Conservation (phyloP, 768 basidiomycete genomes). For the Amyloporia xantha region DNA sequence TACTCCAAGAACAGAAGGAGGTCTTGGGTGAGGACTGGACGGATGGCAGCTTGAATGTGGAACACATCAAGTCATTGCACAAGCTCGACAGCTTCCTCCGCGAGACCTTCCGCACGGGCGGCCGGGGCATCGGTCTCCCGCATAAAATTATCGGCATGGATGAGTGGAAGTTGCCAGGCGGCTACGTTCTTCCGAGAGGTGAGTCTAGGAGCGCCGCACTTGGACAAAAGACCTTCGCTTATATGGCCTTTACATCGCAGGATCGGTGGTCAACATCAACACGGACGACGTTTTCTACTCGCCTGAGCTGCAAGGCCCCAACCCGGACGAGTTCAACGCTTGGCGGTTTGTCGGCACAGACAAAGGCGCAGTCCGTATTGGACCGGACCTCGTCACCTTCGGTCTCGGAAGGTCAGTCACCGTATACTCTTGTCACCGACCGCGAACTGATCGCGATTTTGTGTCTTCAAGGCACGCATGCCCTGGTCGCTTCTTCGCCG, state of each 20-base stretch:
- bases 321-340: not conserved
- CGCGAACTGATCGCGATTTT: not conserved
- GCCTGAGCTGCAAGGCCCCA: not conserved
- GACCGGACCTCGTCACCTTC: not conserved
- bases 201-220: too few relatives aligned
- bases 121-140: not conserved
- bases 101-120: not conserved
- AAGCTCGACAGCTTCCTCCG: constrained; percentile 1
- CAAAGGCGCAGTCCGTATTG: not conserved
- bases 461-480: not conserved
- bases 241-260: too few relatives aligned
- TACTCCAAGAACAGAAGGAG: not conserved
- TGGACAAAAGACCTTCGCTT: too few relatives aligned
- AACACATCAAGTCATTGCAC: not conserved
- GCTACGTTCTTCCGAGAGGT: not conserved
- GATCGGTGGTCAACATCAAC: not conserved
- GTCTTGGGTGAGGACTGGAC: not conserved
- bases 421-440: too few relatives aligned
- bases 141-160: not conserved
- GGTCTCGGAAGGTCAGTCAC: not conserved
- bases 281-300: not conserved
- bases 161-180: not conserved
- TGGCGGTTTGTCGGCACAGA: not conserved
- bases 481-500: not conserved
- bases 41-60: not conserved